Conservation (phyloP, 345 rosid species). For the Brassica incana region DNA sequence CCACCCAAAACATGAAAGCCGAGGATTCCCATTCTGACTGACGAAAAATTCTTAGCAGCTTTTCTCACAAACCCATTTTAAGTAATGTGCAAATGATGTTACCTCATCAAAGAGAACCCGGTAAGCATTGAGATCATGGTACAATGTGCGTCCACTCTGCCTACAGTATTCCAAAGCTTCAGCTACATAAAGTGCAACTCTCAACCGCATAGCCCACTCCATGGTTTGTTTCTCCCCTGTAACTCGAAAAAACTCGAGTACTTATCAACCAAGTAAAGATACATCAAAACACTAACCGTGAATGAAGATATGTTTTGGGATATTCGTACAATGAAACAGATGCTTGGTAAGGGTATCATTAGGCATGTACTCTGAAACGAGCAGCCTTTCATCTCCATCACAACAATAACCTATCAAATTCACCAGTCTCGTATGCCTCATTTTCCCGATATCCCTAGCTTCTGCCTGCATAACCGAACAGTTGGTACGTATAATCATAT, state of each 20-base stretch:
- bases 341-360: slow-evolving; percentile 85
- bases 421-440: slow-evolving; percentile 71
- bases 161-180: slow-evolving; percentile 86
- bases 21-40: slow-evolving; percentile 81
- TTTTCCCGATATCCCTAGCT: slow-evolving; percentile 74
- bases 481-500: not conserved
- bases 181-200: slow-evolving; percentile 89
- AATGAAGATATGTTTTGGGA: not conserved
- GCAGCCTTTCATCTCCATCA: slow-evolving; percentile 91
- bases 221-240: slow-evolving; percentile 91
- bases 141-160: slow-evolving; percentile 67
- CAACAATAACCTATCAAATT: slow-evolving; percentile 95
- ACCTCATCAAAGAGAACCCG: slow-evolving; percentile 90
- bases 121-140: slow-evolving; percentile 92
- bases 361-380: slow-evolving; percentile 88
- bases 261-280: slow-evolving; percentile 9
- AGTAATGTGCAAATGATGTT: slow-evolving; percentile 22
- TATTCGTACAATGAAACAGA: slow-evolving; percentile 74
- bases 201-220: slow-evolving; percentile 94
- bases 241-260: not conserved
- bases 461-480: slow-evolving; percentile 51
- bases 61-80: not conserved
- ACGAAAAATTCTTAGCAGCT: slow-evolving; percentile 17
- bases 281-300: not conserved
- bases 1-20: slow-evolving; percentile 90